Evolutionary conservation across 495 filamentous ascomycete genomes (phyloP).

Genomic region (Talaromyces nanjingensis): DNA sequence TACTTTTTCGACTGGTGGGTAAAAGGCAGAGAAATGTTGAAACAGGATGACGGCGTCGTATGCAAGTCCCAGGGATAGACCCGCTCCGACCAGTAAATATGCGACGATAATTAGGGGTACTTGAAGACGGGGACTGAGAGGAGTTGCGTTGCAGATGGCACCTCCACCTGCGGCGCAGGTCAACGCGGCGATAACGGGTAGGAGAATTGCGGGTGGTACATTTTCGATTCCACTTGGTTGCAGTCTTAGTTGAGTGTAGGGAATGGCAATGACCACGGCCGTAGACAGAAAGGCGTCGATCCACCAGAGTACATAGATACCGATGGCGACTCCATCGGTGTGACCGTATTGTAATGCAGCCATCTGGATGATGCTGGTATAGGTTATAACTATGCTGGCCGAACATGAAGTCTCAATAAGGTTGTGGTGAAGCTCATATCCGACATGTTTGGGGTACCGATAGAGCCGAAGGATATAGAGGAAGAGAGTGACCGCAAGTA

Average conservation of each 20-base stretch:
- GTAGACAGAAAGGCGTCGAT: constrained; percentile 19
- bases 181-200: constrained; percentile 24
- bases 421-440: not conserved
- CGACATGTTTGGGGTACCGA: no score
- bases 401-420: constrained; percentile 27
- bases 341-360: constrained; percentile 17
- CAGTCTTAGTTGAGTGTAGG: constrained; percentile 23
- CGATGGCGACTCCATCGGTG: constrained; percentile 7
- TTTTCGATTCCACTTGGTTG: constrained; percentile 16
- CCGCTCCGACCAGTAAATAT: constrained; percentile 25
- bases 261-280: constrained; percentile 16
- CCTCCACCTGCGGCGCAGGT: constrained; percentile 26
- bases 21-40: constrained; percentile 20
- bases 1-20: constrained; percentile 15
- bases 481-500: no score
- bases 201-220: constrained; percentile 16
- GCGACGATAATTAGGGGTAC: constrained; percentile 27
- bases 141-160: constrained; percentile 14
- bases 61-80: constrained; percentile 16
- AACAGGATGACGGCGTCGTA: constrained; percentile 16
- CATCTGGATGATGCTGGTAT: constrained; percentile 24
- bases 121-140: constrained; percentile 19
- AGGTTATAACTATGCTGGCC: constrained; percentile 23
- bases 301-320: constrained; percentile 27
- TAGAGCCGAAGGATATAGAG: no score